Percentiles rank a stretch among this genome's conserved stretches.
These are phyloP conservation scores for Pyrenopolyporus hunteri DNA, from an alignment of 495 filamentous ascomycete genomes.

Conservation along the genomic window DNA sequence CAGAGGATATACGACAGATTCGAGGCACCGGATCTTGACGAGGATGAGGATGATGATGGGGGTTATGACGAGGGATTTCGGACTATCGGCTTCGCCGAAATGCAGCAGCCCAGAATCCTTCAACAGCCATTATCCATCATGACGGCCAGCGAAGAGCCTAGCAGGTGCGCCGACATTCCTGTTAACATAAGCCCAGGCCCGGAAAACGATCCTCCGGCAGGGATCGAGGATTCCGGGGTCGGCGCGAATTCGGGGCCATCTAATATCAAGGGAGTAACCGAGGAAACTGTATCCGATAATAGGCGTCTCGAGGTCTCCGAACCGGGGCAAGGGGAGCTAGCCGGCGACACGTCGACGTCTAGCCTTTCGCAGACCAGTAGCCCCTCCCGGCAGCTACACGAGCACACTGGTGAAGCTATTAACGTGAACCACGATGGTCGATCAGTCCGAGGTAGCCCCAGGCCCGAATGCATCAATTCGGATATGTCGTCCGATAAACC, in stretches of 20 bases:
- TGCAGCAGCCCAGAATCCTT: constrained; percentile 54
- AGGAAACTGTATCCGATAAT: not conserved
- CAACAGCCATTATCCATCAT: constrained; percentile 33
- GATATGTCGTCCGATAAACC: not conserved
- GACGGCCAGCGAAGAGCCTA: constrained; percentile 6
- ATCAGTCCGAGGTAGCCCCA: constrained; percentile 2
- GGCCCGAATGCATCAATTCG: not conserved
- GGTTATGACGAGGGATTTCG: constrained; percentile 48
- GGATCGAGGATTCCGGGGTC: not conserved
- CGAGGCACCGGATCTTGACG: constrained; percentile 47
- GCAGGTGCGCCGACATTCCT: not conserved
- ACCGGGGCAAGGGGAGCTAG: constrained; percentile 18
- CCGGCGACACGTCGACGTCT: constrained; percentile 17
- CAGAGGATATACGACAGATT: constrained; percentile 56
- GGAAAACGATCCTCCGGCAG: not conserved
- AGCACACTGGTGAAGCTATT: constrained; percentile 33
- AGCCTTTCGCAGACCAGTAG: constrained; percentile 35
- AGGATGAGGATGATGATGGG: constrained; percentile 47
- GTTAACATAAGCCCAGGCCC: not conserved
- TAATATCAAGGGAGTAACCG: not conserved
- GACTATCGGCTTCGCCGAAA: constrained; percentile 45
- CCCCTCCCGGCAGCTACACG: constrained; percentile 40
- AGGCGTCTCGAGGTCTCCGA: constrained; percentile 11
- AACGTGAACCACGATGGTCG: not conserved
- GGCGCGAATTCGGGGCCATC: not conserved